Evolutionary conservation across 2,329 filamentous ascomycete species (phyloP), one percentile per base, ranked within the genome.

Genomic region (Meredithiella fracta): DNA sequence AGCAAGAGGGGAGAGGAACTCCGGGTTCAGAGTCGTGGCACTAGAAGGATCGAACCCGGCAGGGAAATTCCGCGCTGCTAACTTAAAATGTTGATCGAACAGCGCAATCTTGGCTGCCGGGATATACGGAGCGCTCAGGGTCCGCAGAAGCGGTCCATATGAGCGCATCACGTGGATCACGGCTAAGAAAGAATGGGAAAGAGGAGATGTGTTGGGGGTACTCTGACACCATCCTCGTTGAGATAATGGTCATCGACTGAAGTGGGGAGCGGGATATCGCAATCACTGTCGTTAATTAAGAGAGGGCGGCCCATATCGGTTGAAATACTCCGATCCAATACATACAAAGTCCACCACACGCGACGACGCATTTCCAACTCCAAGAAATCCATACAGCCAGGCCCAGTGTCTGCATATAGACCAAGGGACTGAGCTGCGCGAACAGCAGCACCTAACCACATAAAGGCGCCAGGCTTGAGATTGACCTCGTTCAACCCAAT

Each of bases 301-400:
- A 86, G 78, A 0, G 91, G 88, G 53, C 85, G 81, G 7, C 87
- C 86, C 34, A 89, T 74, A 65, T 95, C 90, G 11, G 94, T 72
- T 0, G 88, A 82, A 52, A 94, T 71, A 25, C 86, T 77, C 60
- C 89, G 80, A 69, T 98, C 92, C 70, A 90, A 81, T 47, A 88
- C 80, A 68, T 97, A 97, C 57, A 95, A 79, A 14, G 86, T 81
- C 89, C 92, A 98, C 91, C 91, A 98, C 1, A 92, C 79, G 56
- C 90, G 77, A 59, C 86, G 80, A 55, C 90, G 80, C 80, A 91
- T 89, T 67, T 97, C 91, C 9, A 79, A 79, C 63, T 95, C 89
- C 14, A 94, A 72, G 22, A 59, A 54, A 1, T 81, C 74, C 1
- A 85, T 77, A 75, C 83, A 88, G 0, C 82, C 76, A 20, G 50